Evolutionary conservation across 805 yeast genomes (phyloP).

Genomic region (Lipomyces starkeyi): DNA sequence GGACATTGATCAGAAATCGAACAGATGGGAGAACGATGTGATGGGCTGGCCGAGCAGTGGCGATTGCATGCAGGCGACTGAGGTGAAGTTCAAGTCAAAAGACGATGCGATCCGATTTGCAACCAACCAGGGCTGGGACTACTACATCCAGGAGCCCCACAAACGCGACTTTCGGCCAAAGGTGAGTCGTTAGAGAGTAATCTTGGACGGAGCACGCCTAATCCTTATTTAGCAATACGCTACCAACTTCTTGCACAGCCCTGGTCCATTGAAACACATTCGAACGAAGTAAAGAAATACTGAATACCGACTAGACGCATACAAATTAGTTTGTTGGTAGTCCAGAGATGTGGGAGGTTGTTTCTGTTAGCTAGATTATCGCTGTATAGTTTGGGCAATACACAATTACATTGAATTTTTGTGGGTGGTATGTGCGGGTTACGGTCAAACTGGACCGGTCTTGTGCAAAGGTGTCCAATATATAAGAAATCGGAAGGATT

Average conservation of each 20-base stretch:
- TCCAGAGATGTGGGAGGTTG: not conserved
- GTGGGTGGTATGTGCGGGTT: too few relatives aligned
- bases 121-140: constrained; percentile 80
- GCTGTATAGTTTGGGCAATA: not conserved
- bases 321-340: not conserved
- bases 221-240: constrained; percentile 30
- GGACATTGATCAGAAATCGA: constrained; percentile 77
- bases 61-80: constrained; percentile 80
- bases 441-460: too few relatives aligned
- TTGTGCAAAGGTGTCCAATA: too few relatives aligned
- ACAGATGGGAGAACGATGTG: constrained; percentile 88
- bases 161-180: constrained; percentile 73
- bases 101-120: constrained; percentile 83
- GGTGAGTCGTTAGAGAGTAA: constrained; percentile 55
- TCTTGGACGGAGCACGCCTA: not conserved
- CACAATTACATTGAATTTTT: not conserved
- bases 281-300: constrained; percentile 28
- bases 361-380: not conserved
- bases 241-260: constrained; percentile 34
- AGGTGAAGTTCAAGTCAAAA: constrained; percentile 71
- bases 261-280: constrained; percentile 37
- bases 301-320: not conserved
- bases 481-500: too few relatives aligned
- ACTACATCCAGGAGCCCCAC: constrained; percentile 81
- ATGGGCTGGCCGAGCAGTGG: constrained; percentile 83